These are phyloP conservation scores for Dioscorea alata DNA, from an alignment of 106 monocot genomes.

Conservation along the genomic window DNA sequence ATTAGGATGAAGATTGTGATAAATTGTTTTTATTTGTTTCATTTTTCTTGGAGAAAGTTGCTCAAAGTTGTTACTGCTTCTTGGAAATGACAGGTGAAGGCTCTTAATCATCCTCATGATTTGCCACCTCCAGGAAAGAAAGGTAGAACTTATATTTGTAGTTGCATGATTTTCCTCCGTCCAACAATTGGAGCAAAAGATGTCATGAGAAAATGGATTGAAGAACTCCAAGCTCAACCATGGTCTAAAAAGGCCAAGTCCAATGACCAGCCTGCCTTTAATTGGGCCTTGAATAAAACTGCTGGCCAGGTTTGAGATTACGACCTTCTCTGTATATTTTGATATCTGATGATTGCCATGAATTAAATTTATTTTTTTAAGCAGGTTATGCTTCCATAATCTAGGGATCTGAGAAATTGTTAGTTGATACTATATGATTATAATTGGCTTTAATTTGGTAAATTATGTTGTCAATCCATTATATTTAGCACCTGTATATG, in stretches of 20 bases:
- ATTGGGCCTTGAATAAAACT: constrained; percentile 96
- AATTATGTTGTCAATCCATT: no score
- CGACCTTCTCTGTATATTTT: not conserved
- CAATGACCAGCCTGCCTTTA: constrained; percentile 97
- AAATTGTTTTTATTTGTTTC: no score
- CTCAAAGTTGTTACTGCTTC: not conserved
- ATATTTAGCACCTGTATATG: no score
- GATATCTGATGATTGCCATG: no score
- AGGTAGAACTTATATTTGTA: constrained; percentile 94
- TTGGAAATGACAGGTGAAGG: constrained; percentile 55
- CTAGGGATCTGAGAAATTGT: no score
- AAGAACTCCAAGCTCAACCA: constrained; percentile 77
- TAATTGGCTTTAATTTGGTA: no score
- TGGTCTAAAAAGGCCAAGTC: constrained; percentile 76
- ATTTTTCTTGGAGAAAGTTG: no score
- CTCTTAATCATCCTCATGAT: constrained; percentile 68
- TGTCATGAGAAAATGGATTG: constrained; percentile 81
- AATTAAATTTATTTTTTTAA: no score
- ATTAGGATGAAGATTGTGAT: no score
- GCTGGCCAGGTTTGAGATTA: constrained; percentile 46
- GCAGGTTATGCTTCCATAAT: no score
- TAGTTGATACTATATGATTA: no score
- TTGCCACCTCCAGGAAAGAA: constrained; percentile 90
- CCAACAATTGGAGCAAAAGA: constrained; percentile 74
- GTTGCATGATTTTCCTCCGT: constrained; percentile 93